Evolutionary conservation across 202 grass and related monocot genomes (phyloP), one percentile per base, ranked within the genome.

Genomic region (Panicum hallii): DNA sequence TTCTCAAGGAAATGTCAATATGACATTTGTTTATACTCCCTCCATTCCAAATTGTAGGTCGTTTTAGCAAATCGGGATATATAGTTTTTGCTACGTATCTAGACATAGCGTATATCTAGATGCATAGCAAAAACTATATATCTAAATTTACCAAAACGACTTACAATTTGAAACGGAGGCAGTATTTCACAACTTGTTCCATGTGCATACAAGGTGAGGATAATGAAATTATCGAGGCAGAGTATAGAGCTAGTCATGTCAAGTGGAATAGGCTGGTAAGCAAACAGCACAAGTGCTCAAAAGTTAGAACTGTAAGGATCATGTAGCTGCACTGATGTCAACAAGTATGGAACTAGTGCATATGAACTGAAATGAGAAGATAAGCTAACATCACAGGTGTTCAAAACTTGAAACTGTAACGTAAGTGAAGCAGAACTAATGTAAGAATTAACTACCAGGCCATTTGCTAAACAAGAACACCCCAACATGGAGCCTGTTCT

Each of bases 221-320:
- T 38, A 36, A 65, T 9, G 53, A 73, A 64, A 41, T 45, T 69
- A 70, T 15, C 5, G 13, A 70, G 67, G 42, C 11, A 53, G 14
- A 52, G 28, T 49, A 74, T 26, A 49, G 19, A 82, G 36, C 38
- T 48, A 22, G 80, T 17, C 44, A 61, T 72, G 61, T 44, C 67
- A 58, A 60, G 41, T 61, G 43, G 26, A 38, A 82, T 47, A 79
- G 63, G 6, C 10, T 32, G 40, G 60, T 46, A 70, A 72, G 40
- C 42, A 63, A 66, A 49, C 44, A 72, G 54, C 54, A 57, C 5
- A 5, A 9, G 50, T 44, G 23, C 72, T 61, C 54, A 61, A 72
- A 72, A 22, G 44, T 64, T 74, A 49, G 52, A 72, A 23, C 11
- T 52, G 11, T 17, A 83, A 36, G 9, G 13, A 36, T 36, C 23